These are phyloP conservation scores for Candida albicans DNA, from an alignment of 1,139 yeast species.

Conservation along the genomic window DNA sequence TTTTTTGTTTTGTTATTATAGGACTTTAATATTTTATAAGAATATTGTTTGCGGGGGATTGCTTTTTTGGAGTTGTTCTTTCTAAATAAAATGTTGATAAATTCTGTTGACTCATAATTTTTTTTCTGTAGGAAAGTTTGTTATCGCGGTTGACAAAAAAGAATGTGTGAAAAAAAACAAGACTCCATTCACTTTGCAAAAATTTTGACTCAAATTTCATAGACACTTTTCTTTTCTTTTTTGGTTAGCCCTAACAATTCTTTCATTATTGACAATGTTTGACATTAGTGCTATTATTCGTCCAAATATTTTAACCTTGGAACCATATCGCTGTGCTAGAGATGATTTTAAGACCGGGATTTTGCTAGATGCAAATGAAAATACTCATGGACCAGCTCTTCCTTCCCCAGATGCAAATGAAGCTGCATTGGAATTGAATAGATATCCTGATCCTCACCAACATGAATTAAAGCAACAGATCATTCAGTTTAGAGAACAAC, in stretches of 20 bases:
- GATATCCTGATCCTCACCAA: conserved; percentile 98
- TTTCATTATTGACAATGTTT: conserved; percentile 34
- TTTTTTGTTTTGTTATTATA: not conserved
- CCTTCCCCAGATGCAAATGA: conserved; percentile 25
- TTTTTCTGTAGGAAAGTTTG: not conserved
- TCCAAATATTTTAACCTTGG: conserved; percentile 76
- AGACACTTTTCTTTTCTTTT: not conserved
- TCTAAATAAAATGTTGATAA: not conserved
- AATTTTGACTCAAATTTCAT: not conserved
- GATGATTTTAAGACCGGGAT: conserved; percentile 89
- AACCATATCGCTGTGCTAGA: conserved; percentile 95
- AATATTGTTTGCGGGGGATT: not conserved
- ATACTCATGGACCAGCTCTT: conserved; percentile 87
- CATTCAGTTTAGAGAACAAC: conserved; percentile 65
- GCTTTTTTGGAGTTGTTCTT: no score
- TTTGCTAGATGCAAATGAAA: conserved; percentile 92
- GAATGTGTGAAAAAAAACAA: not conserved
- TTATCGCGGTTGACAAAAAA: not conserved
- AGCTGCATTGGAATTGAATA: conserved; percentile 56
- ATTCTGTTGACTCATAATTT: conserved; percentile 1
- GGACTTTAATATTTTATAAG: not conserved
- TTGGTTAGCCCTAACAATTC: not conserved
- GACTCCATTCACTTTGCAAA: not conserved
- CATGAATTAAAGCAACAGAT: conserved; percentile 70
- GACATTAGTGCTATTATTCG: conserved; percentile 64